Conservation (phyloP, 202 grass and related monocot genomes). For the Zizania palustris region DNA sequence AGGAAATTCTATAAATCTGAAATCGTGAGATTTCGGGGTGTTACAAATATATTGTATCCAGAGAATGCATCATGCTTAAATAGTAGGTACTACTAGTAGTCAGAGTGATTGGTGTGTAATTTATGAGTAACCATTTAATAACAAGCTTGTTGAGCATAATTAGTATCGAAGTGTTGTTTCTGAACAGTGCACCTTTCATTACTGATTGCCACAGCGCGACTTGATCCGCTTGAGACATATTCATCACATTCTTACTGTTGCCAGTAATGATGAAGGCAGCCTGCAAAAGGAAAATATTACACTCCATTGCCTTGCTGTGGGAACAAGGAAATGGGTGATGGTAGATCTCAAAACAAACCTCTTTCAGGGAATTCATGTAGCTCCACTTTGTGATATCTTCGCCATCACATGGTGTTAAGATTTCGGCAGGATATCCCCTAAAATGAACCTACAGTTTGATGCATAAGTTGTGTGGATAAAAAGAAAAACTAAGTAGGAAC, state of each 20-base stretch:
- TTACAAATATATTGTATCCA: neutral
- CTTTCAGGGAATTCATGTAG: conserved; percentile 97
- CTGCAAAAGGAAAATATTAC: conserved; percentile 52
- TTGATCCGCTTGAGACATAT: conserved; percentile 98
- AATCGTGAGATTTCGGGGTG: too few species aligned
- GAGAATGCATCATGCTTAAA: conserved; percentile 6
- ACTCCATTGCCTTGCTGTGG: conserved; percentile 10
- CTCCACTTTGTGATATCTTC: conserved; percentile 96
- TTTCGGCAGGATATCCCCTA: conserved; percentile 78
- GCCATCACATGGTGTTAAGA: conserved; percentile 85
- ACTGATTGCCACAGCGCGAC: conserved; percentile 84
- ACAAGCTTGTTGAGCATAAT: neutral
- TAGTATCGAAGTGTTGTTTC: conserved; percentile 14
- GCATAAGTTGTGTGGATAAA: too few species aligned
- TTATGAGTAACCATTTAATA: conserved; percentile 7
- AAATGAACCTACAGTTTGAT: conserved; percentile 79
- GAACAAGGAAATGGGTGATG: neutral
- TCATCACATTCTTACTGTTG: conserved; percentile 94
- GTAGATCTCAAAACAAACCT: conserved; percentile 58
- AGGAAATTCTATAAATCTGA: too few species aligned
- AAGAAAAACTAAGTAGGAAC: too few species aligned
- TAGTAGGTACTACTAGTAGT: neutral
- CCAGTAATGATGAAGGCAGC: conserved; percentile 93
- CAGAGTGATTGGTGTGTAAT: neutral
- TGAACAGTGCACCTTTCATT: conserved; percentile 65